Evolutionary conservation across 1,139 yeast species (phyloP), one percentile per base, ranked within the genome.

Genomic region (Magnusiomyces magnusii): DNA sequence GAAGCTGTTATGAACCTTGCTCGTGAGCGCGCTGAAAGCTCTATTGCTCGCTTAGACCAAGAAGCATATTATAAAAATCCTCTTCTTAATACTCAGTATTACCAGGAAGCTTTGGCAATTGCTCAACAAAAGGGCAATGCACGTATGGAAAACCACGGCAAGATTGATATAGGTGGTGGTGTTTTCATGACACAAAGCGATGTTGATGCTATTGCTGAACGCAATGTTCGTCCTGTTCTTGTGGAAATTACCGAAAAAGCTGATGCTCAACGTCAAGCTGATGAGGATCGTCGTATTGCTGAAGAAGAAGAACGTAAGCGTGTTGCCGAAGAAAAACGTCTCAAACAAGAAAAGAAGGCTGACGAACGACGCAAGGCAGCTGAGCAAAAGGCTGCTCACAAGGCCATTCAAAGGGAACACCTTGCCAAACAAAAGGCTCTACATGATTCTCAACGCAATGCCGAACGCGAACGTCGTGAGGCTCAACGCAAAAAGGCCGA

Each of bases 81-180:
- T 39, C 68, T 67, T 55, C 67, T 69, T 49, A 72, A 73, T 59
- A 62, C 66, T 55, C 66, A 67, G 55, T 67, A 61, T 57, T 67
- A 61, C 66, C 71, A 71, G 57, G 75, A 71, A 52, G 80, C 86
- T 49, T 49, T 58, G 13, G 59, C 78, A 53, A 75, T 87, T 65
- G 97, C 97, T 1, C 88, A 87, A 69, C 80, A 81, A 66, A 81
- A 83, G 64, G 75, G 80, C 60, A 80, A 80, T 59, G 84, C 81
- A 66, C 78, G 91, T 66, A 69, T 81, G 60, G 80, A 76, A 59
- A 70, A 71, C 62, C 72, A 68, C 54, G 90, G 89, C 55, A 79
- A 85, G 69, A 79, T 90, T 66, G 80, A 90, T 68, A 76, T 92
- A 64, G 99, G 99, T 62, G 97, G 96, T 65, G 98, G 98, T 2